Conservation (phyloP, 805 yeast species). For the Candida parachauliodes region DNA sequence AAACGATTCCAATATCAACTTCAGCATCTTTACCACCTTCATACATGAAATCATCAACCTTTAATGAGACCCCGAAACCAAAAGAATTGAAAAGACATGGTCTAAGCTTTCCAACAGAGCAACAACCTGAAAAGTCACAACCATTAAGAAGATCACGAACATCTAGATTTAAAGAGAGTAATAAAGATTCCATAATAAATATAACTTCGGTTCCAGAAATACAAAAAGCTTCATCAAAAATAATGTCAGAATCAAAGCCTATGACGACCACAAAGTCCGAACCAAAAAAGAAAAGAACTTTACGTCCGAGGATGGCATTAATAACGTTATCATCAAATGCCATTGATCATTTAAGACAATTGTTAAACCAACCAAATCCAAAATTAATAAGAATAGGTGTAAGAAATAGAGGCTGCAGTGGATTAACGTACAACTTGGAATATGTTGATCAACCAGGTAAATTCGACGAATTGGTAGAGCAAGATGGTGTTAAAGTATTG, state of each 20-base stretch:
- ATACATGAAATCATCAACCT: constrained; percentile 12
- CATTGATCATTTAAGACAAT: constrained; percentile 58
- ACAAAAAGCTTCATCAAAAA: constrained; percentile 7
- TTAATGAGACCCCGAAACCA: constrained; percentile 5
- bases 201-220: constrained; percentile 8
- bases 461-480: constrained; percentile 89
- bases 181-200: constrained; percentile 10
- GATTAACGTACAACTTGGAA: constrained; percentile 85
- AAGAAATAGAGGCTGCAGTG: constrained; percentile 95
- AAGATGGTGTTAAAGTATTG: constrained; percentile 88
- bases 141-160: constrained; percentile 31
- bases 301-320: constrained; percentile 87
- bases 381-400: constrained; percentile 90
- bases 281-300: constrained; percentile 43
- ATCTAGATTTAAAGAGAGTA: constrained; percentile 17
- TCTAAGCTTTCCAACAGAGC: constrained; percentile 14
- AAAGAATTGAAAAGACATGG: constrained; percentile 33
- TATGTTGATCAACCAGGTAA: constrained; percentile 90
- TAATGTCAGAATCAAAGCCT: constrained; percentile 1
- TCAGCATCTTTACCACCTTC: constrained; percentile 10
- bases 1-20: constrained; percentile 27
- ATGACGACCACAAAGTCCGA: constrained; percentile 7
- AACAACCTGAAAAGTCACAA: constrained; percentile 8
- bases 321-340: constrained; percentile 80
- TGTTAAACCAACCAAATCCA: constrained; percentile 80